phyloP scores from a whole-genome alignment of 2,329 filamentous ascomycete species.

The Sphaerulina musiva region DNA sequence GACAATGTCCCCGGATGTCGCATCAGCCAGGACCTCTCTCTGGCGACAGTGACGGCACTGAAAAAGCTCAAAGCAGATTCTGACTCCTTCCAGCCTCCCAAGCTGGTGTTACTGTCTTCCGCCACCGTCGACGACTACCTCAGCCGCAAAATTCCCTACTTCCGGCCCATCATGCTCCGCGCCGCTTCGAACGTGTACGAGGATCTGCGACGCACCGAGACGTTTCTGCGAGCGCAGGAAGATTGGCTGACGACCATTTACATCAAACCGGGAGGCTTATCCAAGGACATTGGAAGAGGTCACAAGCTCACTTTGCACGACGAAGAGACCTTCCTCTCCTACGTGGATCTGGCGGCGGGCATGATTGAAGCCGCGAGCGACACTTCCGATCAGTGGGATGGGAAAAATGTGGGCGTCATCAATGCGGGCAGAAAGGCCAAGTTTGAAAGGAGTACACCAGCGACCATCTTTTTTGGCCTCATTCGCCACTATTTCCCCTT shows the following conservation, averaged over 20 bases:
- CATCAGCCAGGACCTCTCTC: conserved; percentile 33
- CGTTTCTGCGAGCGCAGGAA: conserved; percentile 34
- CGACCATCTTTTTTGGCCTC: conserved; percentile 1
- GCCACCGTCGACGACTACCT: conserved; percentile 40
- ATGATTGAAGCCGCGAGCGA: conserved; percentile 44
- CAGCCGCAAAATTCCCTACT: conserved; percentile 29
- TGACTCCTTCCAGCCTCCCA: conserved; percentile 31
- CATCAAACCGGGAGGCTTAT: conserved; percentile 41
- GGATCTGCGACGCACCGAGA: conserved; percentile 36
- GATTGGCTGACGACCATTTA: conserved; percentile 38
- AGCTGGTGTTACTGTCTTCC: conserved; percentile 42
- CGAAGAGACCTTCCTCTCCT: conserved; percentile 38
- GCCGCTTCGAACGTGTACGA: conserved; percentile 31
- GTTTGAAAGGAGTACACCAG: conserved; percentile 32
- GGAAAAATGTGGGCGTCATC: conserved; percentile 27
- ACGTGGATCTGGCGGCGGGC: conserved; percentile 42
- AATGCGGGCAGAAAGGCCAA: conserved; percentile 32
- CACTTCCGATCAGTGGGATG: conserved; percentile 1
- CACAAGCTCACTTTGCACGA: conserved; percentile 38
- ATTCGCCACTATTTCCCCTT: conserved; percentile 8
- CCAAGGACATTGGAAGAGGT: conserved; percentile 36
- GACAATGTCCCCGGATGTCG: conserved; percentile 33
- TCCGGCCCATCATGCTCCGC: conserved; percentile 10
- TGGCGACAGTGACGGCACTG: conserved; percentile 36
- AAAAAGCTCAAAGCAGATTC: conserved; percentile 31